Percentiles rank a stretch among this genome's conserved stretches.
These are phyloP conservation scores for Globisporangium apiculatum DNA, from an alignment of 352 stramenopile genomes.

Conservation along the genomic window DNA sequence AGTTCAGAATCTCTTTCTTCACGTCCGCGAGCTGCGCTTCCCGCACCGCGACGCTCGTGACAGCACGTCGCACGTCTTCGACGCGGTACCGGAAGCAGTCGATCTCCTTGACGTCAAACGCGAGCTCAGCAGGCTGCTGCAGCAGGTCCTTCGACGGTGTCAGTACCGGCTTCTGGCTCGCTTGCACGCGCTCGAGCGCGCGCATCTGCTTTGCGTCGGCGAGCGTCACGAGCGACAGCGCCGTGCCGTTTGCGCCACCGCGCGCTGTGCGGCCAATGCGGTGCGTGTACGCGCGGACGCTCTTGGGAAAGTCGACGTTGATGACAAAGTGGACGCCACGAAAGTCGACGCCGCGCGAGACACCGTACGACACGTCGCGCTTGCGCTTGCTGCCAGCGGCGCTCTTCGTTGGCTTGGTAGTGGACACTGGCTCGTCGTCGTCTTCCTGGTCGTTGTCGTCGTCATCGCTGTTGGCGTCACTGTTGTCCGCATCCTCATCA, in stretches of 20 bases:
- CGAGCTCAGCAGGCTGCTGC: constrained; percentile 91
- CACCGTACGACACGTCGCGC: constrained; percentile 91
- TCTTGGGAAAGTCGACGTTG: constrained; percentile 98
- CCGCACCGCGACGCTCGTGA: constrained; percentile 92
- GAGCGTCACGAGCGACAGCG: constrained; percentile 92
- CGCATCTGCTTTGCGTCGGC: constrained; percentile 74
- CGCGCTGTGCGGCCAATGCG: constrained; percentile 97
- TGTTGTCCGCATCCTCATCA: constrained; percentile 43
- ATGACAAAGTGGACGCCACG: constrained; percentile 97
- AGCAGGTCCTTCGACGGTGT: constrained; percentile 79
- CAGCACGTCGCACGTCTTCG: constrained; percentile 92
- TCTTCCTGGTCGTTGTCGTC: constrained; percentile 26
- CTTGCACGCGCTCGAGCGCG: constrained; percentile 88
- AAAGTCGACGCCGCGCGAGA: constrained; percentile 98
- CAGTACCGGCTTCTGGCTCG: constrained; percentile 83
- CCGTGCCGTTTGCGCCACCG: constrained; percentile 93
- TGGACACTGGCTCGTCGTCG: constrained; percentile 9
- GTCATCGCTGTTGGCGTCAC: constrained; percentile 25
- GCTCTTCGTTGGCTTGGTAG: constrained; percentile 13
- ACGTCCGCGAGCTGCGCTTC: constrained; percentile 95
- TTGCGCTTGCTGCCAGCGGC: constrained; percentile 46
- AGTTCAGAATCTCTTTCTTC: constrained; percentile 98
- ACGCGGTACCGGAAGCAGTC: constrained; percentile 97
- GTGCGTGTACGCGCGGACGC: constrained; percentile 95
- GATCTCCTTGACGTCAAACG: constrained; percentile 97